A percentile compares a stretch with the other conserved stretches of the same genome.
Evolutionary conservation across 768 basidiomycete genomes (phyloP).

Genomic region (Collybia nuda): DNA sequence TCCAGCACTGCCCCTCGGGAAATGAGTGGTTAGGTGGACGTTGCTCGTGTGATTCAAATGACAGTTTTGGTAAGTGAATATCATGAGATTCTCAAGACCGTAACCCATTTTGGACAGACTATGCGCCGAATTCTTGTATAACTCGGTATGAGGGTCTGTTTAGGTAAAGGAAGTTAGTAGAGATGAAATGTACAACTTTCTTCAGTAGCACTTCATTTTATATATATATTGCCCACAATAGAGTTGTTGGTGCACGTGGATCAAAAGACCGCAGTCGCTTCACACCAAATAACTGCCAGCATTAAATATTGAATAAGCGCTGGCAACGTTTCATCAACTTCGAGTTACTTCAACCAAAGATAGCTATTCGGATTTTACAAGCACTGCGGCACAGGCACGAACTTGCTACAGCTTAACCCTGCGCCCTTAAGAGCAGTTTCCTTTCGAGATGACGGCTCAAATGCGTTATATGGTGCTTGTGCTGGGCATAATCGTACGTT

Average conservation of each 20-base stretch:
- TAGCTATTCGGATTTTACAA: no score
- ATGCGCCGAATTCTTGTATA: conserved; percentile 31
- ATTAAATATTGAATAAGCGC: no score
- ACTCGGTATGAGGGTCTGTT: conserved; percentile 37
- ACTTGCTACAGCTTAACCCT: no score
- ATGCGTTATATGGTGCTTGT: conserved; percentile 55
- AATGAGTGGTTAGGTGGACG: conserved; percentile 54
- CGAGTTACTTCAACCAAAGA: no score
- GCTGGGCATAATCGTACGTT: conserved; percentile 44
- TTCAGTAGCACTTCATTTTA: no score
- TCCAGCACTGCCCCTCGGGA: conserved; percentile 73
- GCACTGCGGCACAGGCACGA: no score
- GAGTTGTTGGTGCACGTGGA: neutral
- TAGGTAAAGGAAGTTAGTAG: conserved; percentile 10
- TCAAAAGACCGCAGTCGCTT: neutral
- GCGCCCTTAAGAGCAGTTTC: conserved; percentile 7
- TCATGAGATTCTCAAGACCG: conserved; percentile 1
- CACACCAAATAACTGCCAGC: conserved; percentile 4
- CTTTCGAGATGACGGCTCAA: conserved; percentile 50
- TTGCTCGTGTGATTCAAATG: conserved; percentile 71
- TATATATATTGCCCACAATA: no score
- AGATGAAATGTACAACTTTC: no score
- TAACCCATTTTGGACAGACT: conserved; percentile 26
- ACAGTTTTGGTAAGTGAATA: conserved; percentile 63
- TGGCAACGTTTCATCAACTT: no score